Percentiles rank a stretch among this genome's conserved stretches.
Conservation (phyloP, 1,284 basidiomycete genomes). For the Grifola frondosa region DNA sequence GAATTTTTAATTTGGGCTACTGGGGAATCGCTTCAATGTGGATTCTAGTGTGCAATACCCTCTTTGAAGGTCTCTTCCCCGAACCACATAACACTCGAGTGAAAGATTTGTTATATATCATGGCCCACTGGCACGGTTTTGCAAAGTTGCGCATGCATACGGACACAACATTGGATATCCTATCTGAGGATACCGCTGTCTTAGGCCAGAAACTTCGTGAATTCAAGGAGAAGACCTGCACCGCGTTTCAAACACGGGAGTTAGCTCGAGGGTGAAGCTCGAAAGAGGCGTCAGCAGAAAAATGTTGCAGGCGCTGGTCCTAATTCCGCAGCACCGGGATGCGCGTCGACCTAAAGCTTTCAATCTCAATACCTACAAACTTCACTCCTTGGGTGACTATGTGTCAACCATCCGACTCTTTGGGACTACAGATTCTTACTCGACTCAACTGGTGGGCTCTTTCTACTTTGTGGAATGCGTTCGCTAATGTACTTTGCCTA, state of each 20-base stretch:
- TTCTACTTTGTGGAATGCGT: too few relatives aligned
- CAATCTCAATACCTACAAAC: constrained; percentile 24
- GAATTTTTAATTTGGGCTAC: neutral
- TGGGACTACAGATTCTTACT: constrained; percentile 23
- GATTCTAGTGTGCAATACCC: constrained; percentile 27
- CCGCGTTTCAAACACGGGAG: constrained; percentile 17
- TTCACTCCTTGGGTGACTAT: constrained; percentile 26
- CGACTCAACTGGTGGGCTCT: too few relatives aligned
- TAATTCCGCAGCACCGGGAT: too few relatives aligned
- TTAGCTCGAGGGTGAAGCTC: constrained; percentile 16
- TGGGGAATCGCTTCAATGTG: constrained; percentile 2
- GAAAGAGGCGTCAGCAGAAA: constrained; percentile 5
- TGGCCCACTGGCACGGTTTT: constrained; percentile 28
- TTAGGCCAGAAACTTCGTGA: constrained; percentile 15
- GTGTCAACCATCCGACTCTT: constrained; percentile 10
- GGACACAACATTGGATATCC: constrained; percentile 17
- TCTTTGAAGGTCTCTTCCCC: constrained; percentile 30
- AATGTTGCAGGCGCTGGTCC: too few relatives aligned
- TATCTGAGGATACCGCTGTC: constrained; percentile 15
- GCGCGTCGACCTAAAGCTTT: constrained; percentile 7
- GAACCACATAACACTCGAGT: constrained; percentile 20
- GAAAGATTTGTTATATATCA: constrained; percentile 21
- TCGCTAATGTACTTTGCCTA: too few relatives aligned
- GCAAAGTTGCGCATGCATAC: constrained; percentile 34
- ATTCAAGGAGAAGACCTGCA: constrained; percentile 18